Percentiles rank a stretch among this genome's conserved stretches.
These are phyloP conservation scores for Yueomyces sinensis DNA, from an alignment of 805 yeast genomes.

Conservation along the genomic window DNA sequence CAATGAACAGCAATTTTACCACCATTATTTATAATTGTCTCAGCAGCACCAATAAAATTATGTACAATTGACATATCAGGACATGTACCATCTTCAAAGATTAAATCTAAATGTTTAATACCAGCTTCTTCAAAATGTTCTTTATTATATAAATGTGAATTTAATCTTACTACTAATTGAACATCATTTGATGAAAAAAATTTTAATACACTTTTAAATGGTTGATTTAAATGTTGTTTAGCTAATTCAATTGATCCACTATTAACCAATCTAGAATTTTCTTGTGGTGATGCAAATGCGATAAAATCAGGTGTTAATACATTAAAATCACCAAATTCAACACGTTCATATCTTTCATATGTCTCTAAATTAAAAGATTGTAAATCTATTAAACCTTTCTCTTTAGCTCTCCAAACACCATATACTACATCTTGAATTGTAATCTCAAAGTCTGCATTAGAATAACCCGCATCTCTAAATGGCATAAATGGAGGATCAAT, in stretches of 20 bases:
- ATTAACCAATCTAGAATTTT: slow-evolving; percentile 31
- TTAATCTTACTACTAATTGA: slow-evolving; percentile 79
- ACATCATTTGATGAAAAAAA: slow-evolving; percentile 66
- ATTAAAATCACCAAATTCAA: slow-evolving; percentile 94
- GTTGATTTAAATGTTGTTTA: slow-evolving; percentile 39
- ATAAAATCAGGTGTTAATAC: slow-evolving; percentile 84
- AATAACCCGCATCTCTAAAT: slow-evolving; percentile 95
- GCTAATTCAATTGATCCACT: slow-evolving; percentile 4
- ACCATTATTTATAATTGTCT: slow-evolving; percentile 68
- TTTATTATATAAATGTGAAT: slow-evolving; percentile 82
- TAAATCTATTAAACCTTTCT: slow-evolving; percentile 75
- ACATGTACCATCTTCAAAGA: slow-evolving; percentile 96
- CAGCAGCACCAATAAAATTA: slow-evolving; percentile 90
- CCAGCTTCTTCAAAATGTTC: slow-evolving; percentile 70
- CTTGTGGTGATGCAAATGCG: slow-evolving; percentile 96
- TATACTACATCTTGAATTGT: slow-evolving; percentile 91
- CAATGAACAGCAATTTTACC: slow-evolving; percentile 98
- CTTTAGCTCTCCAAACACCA: slow-evolving; percentile 97
- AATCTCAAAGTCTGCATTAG: slow-evolving; percentile 86
- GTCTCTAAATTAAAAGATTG: slow-evolving; percentile 67
- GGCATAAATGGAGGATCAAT: slow-evolving; percentile 88
- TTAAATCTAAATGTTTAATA: slow-evolving; percentile 87
- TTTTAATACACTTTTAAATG: slow-evolving; percentile 68
- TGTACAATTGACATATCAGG: slow-evolving; percentile 90
- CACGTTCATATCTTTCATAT: slow-evolving; percentile 88